Evolutionary conservation across 495 filamentous ascomycete genomes (phyloP), one percentile per base, ranked within the genome.

Genomic region (Xylona heveae): DNA sequence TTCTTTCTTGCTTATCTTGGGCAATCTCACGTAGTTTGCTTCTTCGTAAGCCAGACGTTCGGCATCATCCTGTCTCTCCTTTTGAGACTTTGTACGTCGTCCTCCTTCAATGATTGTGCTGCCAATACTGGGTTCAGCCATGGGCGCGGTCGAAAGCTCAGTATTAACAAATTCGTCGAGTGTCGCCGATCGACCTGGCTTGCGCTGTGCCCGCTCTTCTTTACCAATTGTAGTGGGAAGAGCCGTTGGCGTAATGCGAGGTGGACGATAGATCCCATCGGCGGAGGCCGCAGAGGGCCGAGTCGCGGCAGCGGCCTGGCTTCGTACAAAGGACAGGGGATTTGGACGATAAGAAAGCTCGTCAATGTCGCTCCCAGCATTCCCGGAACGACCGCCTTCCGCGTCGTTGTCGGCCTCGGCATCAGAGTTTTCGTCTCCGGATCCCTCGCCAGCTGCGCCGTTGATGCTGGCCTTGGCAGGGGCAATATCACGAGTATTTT

Each of bases 131-230:
- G 82, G 79, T 47, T 80, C 61, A 4, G 79, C 74, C 30, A 78
- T 52, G 0, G 83, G 83, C 8, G 76, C 75, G 6, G 60, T 54
- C 0, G 78, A 82, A 40, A 92, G 59, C 48, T 92, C 84, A 8
- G 74, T 68, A 14, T 58, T 64, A 33, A 93, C 65, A 45, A 83
- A 93, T 45, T 88, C 79, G 48, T 93, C 84, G 18, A 93, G 63
- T 8, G 77, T 75, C 25, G 67, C 66, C 4, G 78, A 85, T 39
- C 76, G 74, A 33, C 62, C 58, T 1, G 55, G 55, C 19, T 26
- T 31, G 10, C 41, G 29, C n/a, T n/a, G n/a, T 1, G 51, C 45
- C 8, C 50, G 21, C 34, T 68, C 59, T 3, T 61, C 53, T 35
- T 55, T 54, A n/a, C 72, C 68, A 4, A 62, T 65, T 10, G 60